Evolutionary conservation across 2,329 filamentous ascomycete genomes (phyloP), one percentile per base, ranked within the genome.

Genomic region (Phaeosphaeriaceae sp.): DNA sequence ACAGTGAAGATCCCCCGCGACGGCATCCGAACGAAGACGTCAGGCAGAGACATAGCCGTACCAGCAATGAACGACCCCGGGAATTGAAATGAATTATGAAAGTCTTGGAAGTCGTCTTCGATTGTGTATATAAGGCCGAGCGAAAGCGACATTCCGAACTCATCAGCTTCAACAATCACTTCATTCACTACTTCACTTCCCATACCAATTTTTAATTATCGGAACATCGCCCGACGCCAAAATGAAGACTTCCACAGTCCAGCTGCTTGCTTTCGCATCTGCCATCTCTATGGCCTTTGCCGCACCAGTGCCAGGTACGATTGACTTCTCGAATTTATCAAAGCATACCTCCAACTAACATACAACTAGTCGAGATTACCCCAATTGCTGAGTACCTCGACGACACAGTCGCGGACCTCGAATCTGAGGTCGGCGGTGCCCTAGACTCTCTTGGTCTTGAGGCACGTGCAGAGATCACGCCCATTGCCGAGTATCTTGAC

Each of bases 211-310:
- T 49, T 49, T 36, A 15, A 44, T 19, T 33, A 19, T 15, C 36
- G 17, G 25, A 49, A 15, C 25, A 36, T 49, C 15, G 25, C 17
- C 47, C 19, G 36, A n/a, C 47, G 47, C 27, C 25, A 49, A n/a
- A 36, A 49, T 49, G 47, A 49, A 49, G 47, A 36, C 47, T 25
- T 49, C 47, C 21, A 49, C 47, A 21, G 27, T 49, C 20, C 47
- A 49, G 25, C 47, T 49, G 13, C 36, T 49, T n/a, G 25, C 47
- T 33, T 49, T 49, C 25, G 47, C 25, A 49, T 49, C 47, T 19
- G 47, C 25, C 25, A 17, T 49, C 20, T 33, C 47, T 9, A 25
- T 49, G 47, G 47, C 25, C 15, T 49, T 49, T 36, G 47, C 47
- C 25, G 47, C 47, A 19, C 47, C 47, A 49, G 24, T 49, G 11